These are phyloP conservation scores for Boletus rubropictus DNA, from an alignment of 768 basidiomycete genomes.

Conservation along the genomic window DNA sequence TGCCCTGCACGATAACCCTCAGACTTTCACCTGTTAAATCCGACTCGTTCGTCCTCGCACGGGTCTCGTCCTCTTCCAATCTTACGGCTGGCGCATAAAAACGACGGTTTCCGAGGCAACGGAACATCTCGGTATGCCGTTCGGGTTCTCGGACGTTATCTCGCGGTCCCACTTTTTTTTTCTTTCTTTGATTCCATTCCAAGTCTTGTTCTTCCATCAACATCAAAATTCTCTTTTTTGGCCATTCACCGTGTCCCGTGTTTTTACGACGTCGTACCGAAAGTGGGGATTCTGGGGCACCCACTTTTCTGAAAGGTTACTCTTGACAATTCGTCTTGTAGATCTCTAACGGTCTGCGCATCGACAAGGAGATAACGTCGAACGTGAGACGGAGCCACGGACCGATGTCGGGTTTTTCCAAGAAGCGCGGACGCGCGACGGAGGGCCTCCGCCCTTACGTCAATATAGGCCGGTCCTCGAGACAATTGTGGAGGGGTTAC, in stretches of 20 bases:
- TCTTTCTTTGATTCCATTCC: not conserved
- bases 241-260: no score
- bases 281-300: no score
- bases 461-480: no score
- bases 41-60: not conserved
- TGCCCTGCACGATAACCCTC: not conserved
- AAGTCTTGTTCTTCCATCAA: not conserved
- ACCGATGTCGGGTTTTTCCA: not conserved
- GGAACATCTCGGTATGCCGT: slow-evolving; percentile 7
- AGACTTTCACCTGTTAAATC: not conserved
- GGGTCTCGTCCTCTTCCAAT: not conserved
- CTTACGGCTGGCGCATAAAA: not conserved
- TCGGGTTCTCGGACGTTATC: slow-evolving; percentile 3
- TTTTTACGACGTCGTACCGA: slow-evolving; percentile 3
- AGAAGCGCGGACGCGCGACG: not conserved
- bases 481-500: no score
- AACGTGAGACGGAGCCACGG: no score
- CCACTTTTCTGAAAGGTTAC: no score
- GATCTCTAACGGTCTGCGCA: no score
- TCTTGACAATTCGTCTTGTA: no score
- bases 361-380: no score
- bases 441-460: not conserved
- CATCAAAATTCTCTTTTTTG: no score
- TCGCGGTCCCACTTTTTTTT: not conserved
- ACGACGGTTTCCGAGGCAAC: not conserved